Evolutionary conservation across 1,284 basidiomycete species (phyloP).

Genomic region (Rhodotorula sp.): DNA sequence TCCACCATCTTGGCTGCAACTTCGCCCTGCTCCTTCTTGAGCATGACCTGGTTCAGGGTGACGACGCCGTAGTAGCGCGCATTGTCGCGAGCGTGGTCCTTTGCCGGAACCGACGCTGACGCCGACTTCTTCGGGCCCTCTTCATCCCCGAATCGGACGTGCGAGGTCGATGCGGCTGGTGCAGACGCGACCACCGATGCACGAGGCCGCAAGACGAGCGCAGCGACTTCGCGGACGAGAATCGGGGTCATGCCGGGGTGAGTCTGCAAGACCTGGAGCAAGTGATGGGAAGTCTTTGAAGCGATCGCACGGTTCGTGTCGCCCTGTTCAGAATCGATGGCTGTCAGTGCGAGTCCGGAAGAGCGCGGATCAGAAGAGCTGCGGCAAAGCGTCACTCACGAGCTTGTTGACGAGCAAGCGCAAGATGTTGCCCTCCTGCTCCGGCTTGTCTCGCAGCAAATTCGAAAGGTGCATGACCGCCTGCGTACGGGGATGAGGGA

Average conservation of each 20-base stretch:
- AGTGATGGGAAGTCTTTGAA: constrained; percentile 82
- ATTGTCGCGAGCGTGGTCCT: constrained; percentile 59
- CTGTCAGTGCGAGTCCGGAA: neutral
- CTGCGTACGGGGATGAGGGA: constrained; percentile 83
- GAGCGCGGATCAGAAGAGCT: neutral
- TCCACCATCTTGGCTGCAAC: constrained; percentile 83
- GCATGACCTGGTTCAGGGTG: constrained; percentile 89
- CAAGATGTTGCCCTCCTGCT: constrained; percentile 95
- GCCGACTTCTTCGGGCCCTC: constrained; percentile 46
- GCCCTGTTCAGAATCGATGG: constrained; percentile 58
- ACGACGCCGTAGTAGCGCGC: constrained; percentile 87
- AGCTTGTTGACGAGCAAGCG: constrained; percentile 92
- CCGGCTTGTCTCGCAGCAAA: constrained; percentile 83
- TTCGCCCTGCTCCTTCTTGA: constrained; percentile 64
- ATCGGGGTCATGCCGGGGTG: constrained; percentile 94
- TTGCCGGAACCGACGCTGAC: constrained; percentile 16
- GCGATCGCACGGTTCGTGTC: constrained; percentile 86
- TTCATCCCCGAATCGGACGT: constrained; percentile 50
- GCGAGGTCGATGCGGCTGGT: constrained; percentile 47
- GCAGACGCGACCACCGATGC: constrained; percentile 52
- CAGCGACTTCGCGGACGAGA: constrained; percentile 80
- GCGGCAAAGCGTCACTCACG: constrained; percentile 52
- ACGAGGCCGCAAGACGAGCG: constrained; percentile 66
- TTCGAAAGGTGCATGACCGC: constrained; percentile 64
- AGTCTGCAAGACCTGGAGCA: constrained; percentile 81